Base-by-base conservation (phyloP, 2,329 filamentous ascomycete species). In the Aspergillus ochraceoroseus region DNA sequence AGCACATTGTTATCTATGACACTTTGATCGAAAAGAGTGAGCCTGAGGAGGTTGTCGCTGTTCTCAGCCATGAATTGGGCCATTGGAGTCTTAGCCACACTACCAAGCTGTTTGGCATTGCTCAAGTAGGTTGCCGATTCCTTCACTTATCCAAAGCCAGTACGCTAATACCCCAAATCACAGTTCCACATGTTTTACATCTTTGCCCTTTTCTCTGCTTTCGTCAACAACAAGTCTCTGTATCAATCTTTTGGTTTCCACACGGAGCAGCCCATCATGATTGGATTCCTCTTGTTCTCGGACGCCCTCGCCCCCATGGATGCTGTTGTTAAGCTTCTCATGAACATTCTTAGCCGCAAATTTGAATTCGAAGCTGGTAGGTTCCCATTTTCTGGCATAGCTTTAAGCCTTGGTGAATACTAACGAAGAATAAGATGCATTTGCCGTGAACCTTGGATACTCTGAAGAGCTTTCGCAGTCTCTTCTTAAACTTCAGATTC, bases 1-100 rank as follows among this genome's bases (percentile, higher is more conserved):
- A 96, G 78, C 94, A 96, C 73, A 98, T 98, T 72, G 92, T 98
- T 59, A 94, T 98, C 61, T 98, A 95, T 64, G 92, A 98, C 63
- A 98, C 94, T 4, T 71, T 98, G 49, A 88, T 98, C 48, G 90
- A 95, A 68, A 95, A 96, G 78, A 92, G 85, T 64, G 80, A 89
- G 48, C 82, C 85, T 3, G 77, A 92, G 59, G 92, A 98, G 67
- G 89, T 98, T 27, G 87, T 95, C 44, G 90, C 92, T 51, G 89
- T 98, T 38, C 73, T 98, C 38, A 89, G 87, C 23, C 92, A 98
- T 64, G 92, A 98, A 68, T 78, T 98, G 32, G 92, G 92, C 36
- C 92, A 98, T 72, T 98, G 92, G 92, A 90, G 84, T 57, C 79
- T 95, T 53, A 88, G 87, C 46, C 92, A 98, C 73, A 96, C 92